Evolutionary conservation across 305 asterid genomes (phyloP).

Genomic region (Solanum chacoense): DNA sequence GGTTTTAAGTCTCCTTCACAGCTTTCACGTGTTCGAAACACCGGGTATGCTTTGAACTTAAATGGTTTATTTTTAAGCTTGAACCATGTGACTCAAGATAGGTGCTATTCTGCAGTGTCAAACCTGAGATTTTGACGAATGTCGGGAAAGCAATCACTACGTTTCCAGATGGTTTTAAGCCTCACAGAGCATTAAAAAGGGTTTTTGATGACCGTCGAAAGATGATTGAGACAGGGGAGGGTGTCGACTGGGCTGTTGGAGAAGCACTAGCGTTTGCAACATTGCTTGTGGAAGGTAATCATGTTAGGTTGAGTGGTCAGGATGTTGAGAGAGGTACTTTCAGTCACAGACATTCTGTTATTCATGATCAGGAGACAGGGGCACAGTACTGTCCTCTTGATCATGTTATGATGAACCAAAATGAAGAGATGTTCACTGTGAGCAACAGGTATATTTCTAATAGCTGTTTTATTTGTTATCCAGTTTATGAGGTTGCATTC

Average conservation of each 20-base stretch:
- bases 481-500: background rate
- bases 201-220: conserved; percentile 75
- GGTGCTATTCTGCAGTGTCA: conserved; percentile 43
- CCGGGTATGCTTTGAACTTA: conserved; percentile 41
- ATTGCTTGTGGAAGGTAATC: conserved; percentile 87
- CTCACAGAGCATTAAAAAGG: conserved; percentile 78
- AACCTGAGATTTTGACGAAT: conserved; percentile 83
- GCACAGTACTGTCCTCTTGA: conserved; percentile 72
- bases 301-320: conserved; percentile 94
- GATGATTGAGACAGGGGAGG: conserved; percentile 90
- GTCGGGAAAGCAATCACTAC: conserved; percentile 85
- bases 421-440: conserved; percentile 90
- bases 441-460: conserved; percentile 62
- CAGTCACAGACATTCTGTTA: conserved; percentile 83
- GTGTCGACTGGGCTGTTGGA: conserved; percentile 92
- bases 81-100: conserved; percentile 7
- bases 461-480: conserved; percentile 2
- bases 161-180: conserved; percentile 68
- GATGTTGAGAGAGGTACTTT: conserved; percentile 96
- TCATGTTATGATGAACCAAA: conserved; percentile 70
- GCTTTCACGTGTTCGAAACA: conserved; percentile 77
- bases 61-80: background rate
- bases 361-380: conserved; percentile 90
- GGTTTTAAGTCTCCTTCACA: conserved; percentile 93
- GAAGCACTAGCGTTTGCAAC: conserved; percentile 98